Base-by-base conservation (phyloP, 495 filamentous ascomycete genomes). In the Jackrogersella minutella region DNA sequence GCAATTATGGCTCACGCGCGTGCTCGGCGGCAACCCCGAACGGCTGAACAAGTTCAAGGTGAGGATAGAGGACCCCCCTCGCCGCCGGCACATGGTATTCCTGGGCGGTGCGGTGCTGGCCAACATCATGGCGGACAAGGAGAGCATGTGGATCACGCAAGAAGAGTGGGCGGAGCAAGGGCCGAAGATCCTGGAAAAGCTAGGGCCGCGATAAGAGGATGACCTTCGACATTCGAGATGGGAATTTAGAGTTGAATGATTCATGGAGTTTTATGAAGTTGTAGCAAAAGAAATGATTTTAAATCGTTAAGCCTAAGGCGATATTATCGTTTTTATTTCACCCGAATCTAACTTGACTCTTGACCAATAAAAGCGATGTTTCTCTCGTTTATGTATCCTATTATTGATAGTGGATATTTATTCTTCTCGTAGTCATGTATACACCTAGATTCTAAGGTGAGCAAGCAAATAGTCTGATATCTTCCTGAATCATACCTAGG, bases 11-110 rank as follows among this genome's bases (percentile, higher is more conserved):
- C 85, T 99, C 57, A 97, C 95, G 10, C 88, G 90, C 62, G 93
- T 97, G 36, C 81, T 98, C 66, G 83, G 87, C 19, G 93, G 93
- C 21, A 90, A 99, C 76, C 93, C 95, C 11, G 93, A 97, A 77
- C 85, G 95, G 66, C 78, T 99, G 66, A 93, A 86, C 79, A 99
- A 98, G 88, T 98, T 99, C 85, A 98, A 97, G 85, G 93, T 98
- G 34, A 88, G 95, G 74, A 97, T 99, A 78, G 96, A 99, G 73
- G 95, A 99, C 75, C 96, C 95, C 43, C 95, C 95, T 14, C 86
- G 95, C 79, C 86, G 95, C 76, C 86, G 93, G 74, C 96, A 99
- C 79, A 98, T 99, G 95, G 96, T 98, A 3, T 99, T 99, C 87
- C 78, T 98, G 56, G 95, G 95, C 59, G 95, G 95, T 73, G 96